Base-by-base conservation (phyloP, 1,284 basidiomycete species). In the Moesziomyces antarcticus region DNA sequence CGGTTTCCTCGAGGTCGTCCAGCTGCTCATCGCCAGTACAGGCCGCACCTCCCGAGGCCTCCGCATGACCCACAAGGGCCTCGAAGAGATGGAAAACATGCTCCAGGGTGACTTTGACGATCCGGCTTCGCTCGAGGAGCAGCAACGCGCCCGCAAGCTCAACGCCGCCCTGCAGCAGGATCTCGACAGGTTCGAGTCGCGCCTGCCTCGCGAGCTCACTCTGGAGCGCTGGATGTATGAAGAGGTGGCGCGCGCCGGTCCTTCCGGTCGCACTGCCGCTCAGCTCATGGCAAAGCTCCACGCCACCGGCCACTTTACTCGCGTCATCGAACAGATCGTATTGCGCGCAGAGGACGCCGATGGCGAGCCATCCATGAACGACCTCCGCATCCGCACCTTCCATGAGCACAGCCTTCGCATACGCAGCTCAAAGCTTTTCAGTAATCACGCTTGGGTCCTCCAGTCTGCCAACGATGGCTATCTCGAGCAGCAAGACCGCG, bases 381-480 rank as follows among this genome's bases (percentile, higher is more conserved):
- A 74, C 41, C 33, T 74, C 7, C 56, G 45, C 11, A 51, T 66
- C 18, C 58, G 59, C 22, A 48, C 50, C 53, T 70, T 74, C 20
- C 63, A 74, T 52, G 72, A 74, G 47, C 67, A 66, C 47, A 61
- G 66, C 20, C 42, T 55, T 0, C 52, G 72, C n/a, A 47, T 70
- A 3, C 72, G 72, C 37, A 62, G 53, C 47, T 59, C 59, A n/a
- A 58, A 61, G 24, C 20, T 66, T 7, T 74, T 59, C 54, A 74
- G 72, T 37, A 59, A 63, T 24, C 72, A 74, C 27, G 66, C 72
- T 1, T 74, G 72, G 72, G 63, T 66, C 3, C 56, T 74, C 16
- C 72, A 74, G 43, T 49, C 55, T 35, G 72, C 72, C 51, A 66
- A 67, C 56, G 72, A 60, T 8, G 72, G 72, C 41, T 57, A 56